These are phyloP conservation scores for Rubroboletus pulcherrimus DNA, from an alignment of 768 basidiomycete genomes.

Conservation along the genomic window DNA sequence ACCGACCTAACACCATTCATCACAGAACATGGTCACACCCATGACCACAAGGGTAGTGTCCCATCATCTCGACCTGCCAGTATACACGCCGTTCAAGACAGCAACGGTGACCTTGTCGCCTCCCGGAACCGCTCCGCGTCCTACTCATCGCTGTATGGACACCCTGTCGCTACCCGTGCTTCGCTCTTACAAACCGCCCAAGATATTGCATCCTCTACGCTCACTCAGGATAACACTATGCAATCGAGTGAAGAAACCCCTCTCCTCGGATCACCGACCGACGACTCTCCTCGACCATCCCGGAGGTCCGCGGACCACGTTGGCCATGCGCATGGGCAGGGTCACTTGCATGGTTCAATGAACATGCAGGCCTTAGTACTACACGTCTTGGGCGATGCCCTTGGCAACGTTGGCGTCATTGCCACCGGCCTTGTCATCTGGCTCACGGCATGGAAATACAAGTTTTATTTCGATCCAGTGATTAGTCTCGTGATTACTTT, in stretches of 20 bases:
- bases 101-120: conserved; percentile 21
- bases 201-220: conserved; percentile 53
- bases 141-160: conserved; percentile 66
- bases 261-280: conserved; percentile 30
- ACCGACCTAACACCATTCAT: conserved; percentile 8
- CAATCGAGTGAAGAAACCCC: conserved; percentile 42
- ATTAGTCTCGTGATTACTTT: conserved; percentile 92
- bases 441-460: conserved; percentile 80
- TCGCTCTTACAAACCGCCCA: conserved; percentile 80
- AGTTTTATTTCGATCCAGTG: conserved; percentile 88
- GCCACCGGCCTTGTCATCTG: conserved; percentile 93
- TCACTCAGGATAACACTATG: conserved; percentile 5
- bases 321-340: conserved; percentile 18
- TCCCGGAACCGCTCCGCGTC: conserved; percentile 38
- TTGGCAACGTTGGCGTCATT: conserved; percentile 98
- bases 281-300: background rate
- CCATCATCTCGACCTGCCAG: conserved; percentile 40
- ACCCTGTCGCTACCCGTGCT: conserved; percentile 68
- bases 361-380: conserved; percentile 96
- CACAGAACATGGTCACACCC: conserved; percentile 66
- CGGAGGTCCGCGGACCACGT: conserved; percentile 17
- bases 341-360: conserved; percentile 71
- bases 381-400: conserved; percentile 94
- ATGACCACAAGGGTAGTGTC: conserved; percentile 40
- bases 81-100: conserved; percentile 19